Evolutionary conservation across 2,329 filamentous ascomycete genomes (phyloP), one percentile per base, ranked within the genome.

Genomic region (Huntiella abstrusa): DNA sequence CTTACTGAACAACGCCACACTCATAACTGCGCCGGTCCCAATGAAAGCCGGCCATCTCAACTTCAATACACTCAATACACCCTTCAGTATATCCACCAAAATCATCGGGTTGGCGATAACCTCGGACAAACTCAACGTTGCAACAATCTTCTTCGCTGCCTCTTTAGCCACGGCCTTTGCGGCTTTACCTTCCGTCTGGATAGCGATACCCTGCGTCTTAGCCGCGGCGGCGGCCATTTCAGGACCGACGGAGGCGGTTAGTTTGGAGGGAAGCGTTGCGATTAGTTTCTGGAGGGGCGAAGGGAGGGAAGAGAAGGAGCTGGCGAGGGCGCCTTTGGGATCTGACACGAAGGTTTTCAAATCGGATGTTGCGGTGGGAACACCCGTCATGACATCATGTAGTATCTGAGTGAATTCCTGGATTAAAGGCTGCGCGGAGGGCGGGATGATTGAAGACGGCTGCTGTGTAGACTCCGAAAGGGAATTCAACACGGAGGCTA

Each of bases 11-110:
- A 96, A 65, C 0, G 84, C 86, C 53, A 96, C 66, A 52, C 83
- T 91, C 77, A 92, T 84, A 12, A 96, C 68, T 13, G 94, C 78
- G 60, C 93, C 96, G 46, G 88, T 87, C 10, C 87, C 87, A 51
- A 94, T 74, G 52, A 95, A 80, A 1, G 86, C 86, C 0, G 91
- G 91, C 71, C 92, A 96, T 40, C 88, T 70, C 51, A 83, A 67
- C 62, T 87, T 85, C 48, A 98, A 62, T 45, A 87, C 88, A 50
- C 83, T 83, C 57, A 96, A 78, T 47, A 96, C 94, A n/a, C 82
- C 84, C 57, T 81, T 80, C 41, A 98, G 65, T 71, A 95, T 80
- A 3, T 77, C 76, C 1, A 83, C 83, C 3, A 95, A 71, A 0
- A 85, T 80, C n/a, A 86, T 83, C 2, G 92, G 83, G 53, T 92